Evolutionary conservation across 2,329 filamentous ascomycete species (phyloP), one percentile per base, ranked within the genome.

Genomic region (Tolypocladium sp.): DNA sequence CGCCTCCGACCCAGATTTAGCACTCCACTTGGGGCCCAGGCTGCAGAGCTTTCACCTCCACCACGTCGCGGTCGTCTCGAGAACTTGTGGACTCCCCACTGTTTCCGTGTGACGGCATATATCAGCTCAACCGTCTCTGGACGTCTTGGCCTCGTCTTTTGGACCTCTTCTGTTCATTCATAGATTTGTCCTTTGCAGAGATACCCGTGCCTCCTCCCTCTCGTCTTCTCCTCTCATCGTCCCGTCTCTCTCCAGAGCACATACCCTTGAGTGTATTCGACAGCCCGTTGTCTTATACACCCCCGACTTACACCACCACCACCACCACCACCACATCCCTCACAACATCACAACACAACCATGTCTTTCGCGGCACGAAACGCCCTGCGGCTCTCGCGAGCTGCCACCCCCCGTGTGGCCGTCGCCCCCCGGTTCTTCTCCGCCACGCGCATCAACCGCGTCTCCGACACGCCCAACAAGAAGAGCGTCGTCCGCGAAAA

Each of bases 401-500:
- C 63, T 59, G 68, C 70, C 60, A 65, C 66, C 55, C 68, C 71
- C 56, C 59, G 61, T 22, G 46, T 65, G 57, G 62, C 66, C 51
- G 62, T 63, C 40, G 62, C 63, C 25, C 52, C 52, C 38, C 72
- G 73, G 59, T 66, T 67, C 66, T 74, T 75, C 63, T 72, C 73
- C 22, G 63, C 62, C 62, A 69, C 71, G 15, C 63, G 66, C 51
- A 51, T 64, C 63, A 65, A 64, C 61, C 68, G 66, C 59, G 73
- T 75, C 40, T 67, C 70, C 55, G 72, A 75, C 65, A 74, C 73
- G n/a, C 61, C 69, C 51, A 74, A 73, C 63, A 82, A 79, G 69
- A 79, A 76, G 65, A 80, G 79, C 60, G 79, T 82, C 15, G 79
- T 84, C 62, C 78, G 77, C 63, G 81, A 84, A 74, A 81, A 80